phyloP scores from a whole-genome alignment of 306 rosid species.

The Castanopsis chinensis region DNA sequence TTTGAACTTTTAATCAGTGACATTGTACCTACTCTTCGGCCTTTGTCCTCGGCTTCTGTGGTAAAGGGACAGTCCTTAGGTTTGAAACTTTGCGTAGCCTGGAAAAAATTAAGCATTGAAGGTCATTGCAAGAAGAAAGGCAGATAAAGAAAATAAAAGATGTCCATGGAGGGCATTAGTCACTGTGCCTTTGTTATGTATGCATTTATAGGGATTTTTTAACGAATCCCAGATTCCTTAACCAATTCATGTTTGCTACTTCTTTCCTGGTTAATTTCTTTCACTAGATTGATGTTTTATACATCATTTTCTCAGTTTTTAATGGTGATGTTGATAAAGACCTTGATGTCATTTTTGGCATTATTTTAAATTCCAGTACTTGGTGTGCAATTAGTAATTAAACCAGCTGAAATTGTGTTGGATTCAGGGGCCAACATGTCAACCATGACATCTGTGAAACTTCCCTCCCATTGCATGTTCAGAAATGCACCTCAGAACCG shows the following conservation, averaged over 20 bases:
- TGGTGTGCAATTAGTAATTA: background rate
- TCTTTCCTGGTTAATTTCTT: background rate
- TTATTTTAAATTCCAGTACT: background rate
- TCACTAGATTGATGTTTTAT: background rate
- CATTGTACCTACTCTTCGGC: no score
- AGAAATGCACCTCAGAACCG: constrained; percentile 27
- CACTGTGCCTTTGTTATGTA: background rate
- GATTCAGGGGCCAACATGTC: constrained; percentile 47
- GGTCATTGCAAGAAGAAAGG: background rate
- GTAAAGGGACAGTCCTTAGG: no score
- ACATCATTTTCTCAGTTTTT: background rate
- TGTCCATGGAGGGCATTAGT: background rate
- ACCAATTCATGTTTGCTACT: background rate
- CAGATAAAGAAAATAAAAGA: background rate
- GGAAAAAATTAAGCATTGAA: background rate
- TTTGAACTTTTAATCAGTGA: background rate
- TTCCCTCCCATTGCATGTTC: constrained; percentile 41
- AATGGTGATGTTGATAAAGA: background rate
- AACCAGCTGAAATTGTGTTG: constrained; percentile 8
- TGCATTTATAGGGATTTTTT: background rate
- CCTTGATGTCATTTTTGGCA: background rate
- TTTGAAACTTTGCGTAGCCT: no score
- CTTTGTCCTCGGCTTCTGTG: no score
- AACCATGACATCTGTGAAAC: constrained; percentile 49
- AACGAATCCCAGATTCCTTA: background rate